Base-by-base conservation (phyloP, 1,284 basidiomycete genomes). In the Microbotryum lychnidis-dioicae region DNA sequence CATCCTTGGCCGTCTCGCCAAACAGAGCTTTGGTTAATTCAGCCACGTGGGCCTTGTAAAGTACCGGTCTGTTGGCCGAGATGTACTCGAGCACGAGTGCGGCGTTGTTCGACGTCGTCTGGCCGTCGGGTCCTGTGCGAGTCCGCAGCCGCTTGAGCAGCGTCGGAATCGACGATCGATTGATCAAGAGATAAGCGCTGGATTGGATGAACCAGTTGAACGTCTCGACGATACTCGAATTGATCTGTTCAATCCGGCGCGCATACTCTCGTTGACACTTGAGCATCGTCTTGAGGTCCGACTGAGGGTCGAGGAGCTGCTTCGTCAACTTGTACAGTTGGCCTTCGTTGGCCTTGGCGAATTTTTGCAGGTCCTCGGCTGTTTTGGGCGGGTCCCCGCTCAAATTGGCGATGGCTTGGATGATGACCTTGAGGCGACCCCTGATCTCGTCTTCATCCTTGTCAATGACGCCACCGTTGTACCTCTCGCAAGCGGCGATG, bases 401-500 rank as follows among this genome's bases (percentile, higher is more conserved):
- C 45, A 42, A 7, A 23, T 86, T 70, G 57, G 87, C 79, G n/a
- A 89, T 73, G 25, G 80, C 77, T 65, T 83, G 80, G 60, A 85
- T 81, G 16, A 82, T 74, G 6, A 70, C 73, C 50, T 80, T 80
- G 50, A 93, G 76, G 50, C 79, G 78, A 18, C 78, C 79, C 52
- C 82, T 83, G 49, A 87, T 76, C 2, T 73, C 71, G 42, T 85
- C 85, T 68, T 88, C 86, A 64, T 88, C 80, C 61, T 85, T 81
- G 67, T 93, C 90, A 53, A 91, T 87, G 29, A 89, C 80, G 3
- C 91, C 91, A 4, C 89, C 91, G 71, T 93, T 94, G 72, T 91
- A 83, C 52, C 83, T 79, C 62, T 88, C 81, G 71, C 87, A 92
- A 45, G 79, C 78, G 23, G 84, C 79, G 20, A 92, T 63, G 74